A percentile compares a stretch with the other conserved stretches of the same genome.
phyloP scores from a whole-genome alignment of 1,284 basidiomycete genomes.

The Fistulinella cinereoalba region DNA sequence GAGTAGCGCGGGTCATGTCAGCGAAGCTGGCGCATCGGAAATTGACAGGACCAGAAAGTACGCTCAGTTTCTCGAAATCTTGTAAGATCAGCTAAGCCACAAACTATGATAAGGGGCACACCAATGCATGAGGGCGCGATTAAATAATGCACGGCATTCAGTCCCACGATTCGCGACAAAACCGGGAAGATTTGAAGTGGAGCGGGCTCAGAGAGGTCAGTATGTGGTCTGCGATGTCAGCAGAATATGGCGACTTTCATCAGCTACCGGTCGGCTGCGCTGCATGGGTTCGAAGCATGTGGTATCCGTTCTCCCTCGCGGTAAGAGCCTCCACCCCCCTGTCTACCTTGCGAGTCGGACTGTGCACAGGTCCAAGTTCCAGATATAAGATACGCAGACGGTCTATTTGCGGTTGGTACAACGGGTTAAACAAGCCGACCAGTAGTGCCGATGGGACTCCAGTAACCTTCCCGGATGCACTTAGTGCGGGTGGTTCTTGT shows the following conservation, averaged over 20 bases:
- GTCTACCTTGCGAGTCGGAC: too few species aligned
- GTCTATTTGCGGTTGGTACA: conserved; percentile 29
- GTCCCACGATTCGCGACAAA: too few species aligned
- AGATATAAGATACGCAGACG: conserved; percentile 12
- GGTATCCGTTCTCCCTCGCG: too few species aligned
- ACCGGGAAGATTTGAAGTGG: too few species aligned
- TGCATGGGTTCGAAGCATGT: too few species aligned
- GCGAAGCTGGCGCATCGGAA: not conserved
- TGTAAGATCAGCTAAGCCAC: not conserved
- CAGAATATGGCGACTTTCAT: too few species aligned
- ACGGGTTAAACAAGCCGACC: conserved; percentile 13
- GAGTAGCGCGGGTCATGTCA: not conserved
- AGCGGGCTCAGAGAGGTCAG: too few species aligned
- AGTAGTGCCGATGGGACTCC: not conserved
- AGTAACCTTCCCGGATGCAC: conserved; percentile 1
- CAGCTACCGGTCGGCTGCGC: too few species aligned
- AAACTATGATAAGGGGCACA: not conserved
- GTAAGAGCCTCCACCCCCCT: too few species aligned
- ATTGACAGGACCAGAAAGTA: not conserved
- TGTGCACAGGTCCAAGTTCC: conserved; percentile 3
- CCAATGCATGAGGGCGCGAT: not conserved
- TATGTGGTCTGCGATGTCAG: not conserved
- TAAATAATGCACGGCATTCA: too few species aligned
- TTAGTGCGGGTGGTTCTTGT: conserved; percentile 84
- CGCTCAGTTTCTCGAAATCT: not conserved